Evolutionary conservation across 148 eudicot species (phyloP).

Genomic region (Chenopodium album): DNA sequence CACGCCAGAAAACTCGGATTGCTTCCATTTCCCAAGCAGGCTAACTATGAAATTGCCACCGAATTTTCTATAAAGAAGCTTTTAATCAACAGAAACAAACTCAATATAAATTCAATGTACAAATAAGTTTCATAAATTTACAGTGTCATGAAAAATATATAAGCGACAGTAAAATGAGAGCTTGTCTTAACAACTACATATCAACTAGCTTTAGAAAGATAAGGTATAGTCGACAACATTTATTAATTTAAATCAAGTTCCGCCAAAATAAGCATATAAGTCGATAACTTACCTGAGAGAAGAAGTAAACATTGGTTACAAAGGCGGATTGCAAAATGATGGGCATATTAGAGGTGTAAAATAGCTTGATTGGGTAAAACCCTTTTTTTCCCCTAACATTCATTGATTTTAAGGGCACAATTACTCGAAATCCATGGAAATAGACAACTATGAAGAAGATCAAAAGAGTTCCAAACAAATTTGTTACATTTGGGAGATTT

Average conservation of each 20-base stretch:
- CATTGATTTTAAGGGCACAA: constrained; percentile 40
- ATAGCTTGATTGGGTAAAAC: constrained; percentile 64
- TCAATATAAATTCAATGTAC: too few relatives aligned
- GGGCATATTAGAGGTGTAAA: constrained; percentile 88
- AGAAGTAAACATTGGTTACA: constrained; percentile 67
- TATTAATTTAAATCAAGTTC: too few relatives aligned
- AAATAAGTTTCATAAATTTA: too few relatives aligned
- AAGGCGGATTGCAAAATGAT: constrained; percentile 72
- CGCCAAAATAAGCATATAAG: too few relatives aligned
- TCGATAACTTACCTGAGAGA: constrained; percentile 49
- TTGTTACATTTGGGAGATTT: constrained; percentile 41
- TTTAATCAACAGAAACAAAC: background rate
- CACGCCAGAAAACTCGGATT: constrained; percentile 55
- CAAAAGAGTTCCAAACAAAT: constrained; percentile 31
- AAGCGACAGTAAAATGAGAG: too few relatives aligned
- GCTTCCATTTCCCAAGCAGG: constrained; percentile 62
- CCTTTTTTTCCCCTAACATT: constrained; percentile 72
- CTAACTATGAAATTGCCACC: constrained; percentile 55
- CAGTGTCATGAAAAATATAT: too few relatives aligned
- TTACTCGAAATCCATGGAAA: constrained; percentile 36
- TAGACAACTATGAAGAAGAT: constrained; percentile 30
- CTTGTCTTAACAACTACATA: too few relatives aligned
- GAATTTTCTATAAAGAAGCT: constrained; percentile 61
- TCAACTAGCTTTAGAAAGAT: too few relatives aligned
- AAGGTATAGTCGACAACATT: too few relatives aligned